Percentiles rank a stretch among this genome's conserved stretches.
phyloP scores from a whole-genome alignment of 2,329 filamentous ascomycete species.

The Dactylellina haptotyla region DNA sequence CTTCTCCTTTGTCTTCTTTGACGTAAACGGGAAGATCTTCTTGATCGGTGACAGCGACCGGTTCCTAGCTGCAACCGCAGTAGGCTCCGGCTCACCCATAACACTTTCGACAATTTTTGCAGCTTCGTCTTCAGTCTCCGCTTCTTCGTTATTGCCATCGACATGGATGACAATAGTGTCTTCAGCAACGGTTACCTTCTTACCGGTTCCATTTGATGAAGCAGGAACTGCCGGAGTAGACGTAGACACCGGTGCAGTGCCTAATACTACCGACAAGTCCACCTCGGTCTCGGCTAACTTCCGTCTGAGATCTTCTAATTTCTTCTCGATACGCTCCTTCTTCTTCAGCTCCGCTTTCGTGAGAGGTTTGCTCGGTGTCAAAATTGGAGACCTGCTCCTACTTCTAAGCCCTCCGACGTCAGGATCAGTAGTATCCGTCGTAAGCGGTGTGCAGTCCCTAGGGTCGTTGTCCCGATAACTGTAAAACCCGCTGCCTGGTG shows the following conservation, averaged over 20 bases:
- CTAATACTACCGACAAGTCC: conserved; percentile 35
- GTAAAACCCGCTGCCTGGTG: conserved; percentile 3
- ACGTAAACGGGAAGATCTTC: conserved; percentile 41
- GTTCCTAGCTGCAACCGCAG: conserved; percentile 21
- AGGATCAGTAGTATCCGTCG: conserved; percentile 35
- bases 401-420: conserved; percentile 36
- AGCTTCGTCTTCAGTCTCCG: conserved; percentile 28
- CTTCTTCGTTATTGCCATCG: conserved; percentile 20
- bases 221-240: conserved; percentile 10
- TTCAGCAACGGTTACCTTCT: conserved; percentile 17
- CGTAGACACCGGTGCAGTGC: conserved; percentile 18
- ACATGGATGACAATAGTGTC: conserved; percentile 43
- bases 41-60: conserved; percentile 48
- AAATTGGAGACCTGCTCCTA: conserved; percentile 35
- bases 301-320: conserved; percentile 38
- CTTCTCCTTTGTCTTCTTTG: conserved; percentile 45
- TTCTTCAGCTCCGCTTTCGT: conserved; percentile 51
- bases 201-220: background rate
- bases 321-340: conserved; percentile 48
- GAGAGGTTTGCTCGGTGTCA: conserved; percentile 32
- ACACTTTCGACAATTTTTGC: conserved; percentile 45
- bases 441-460: conserved; percentile 43
- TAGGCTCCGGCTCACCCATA: conserved; percentile 44
- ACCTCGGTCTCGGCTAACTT: conserved; percentile 44
- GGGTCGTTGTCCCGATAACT: conserved; percentile 19